These are phyloP conservation scores for Phytopythium oedochilum DNA, from an alignment of 352 stramenopile genomes.

Conservation along the genomic window DNA sequence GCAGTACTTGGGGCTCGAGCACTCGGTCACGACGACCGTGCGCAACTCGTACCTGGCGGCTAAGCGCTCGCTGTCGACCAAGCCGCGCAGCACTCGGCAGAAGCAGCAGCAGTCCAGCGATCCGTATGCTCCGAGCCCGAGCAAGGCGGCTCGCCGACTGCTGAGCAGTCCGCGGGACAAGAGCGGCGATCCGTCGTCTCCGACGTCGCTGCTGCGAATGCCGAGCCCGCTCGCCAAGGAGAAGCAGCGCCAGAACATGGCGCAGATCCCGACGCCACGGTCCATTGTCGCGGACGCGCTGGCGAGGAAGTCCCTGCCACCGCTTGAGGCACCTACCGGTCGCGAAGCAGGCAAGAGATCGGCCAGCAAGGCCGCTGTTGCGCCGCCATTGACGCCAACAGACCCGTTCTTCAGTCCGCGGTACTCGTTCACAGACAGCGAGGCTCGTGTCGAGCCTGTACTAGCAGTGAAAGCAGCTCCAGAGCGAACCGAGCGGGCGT, in stretches of 20 bases:
- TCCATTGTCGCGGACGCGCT: constrained; percentile 55
- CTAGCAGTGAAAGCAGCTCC: neutral
- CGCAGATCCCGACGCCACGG: constrained; percentile 31
- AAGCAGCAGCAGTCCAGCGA: neutral
- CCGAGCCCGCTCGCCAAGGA: constrained; percentile 45
- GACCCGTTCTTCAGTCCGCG: constrained; percentile 69
- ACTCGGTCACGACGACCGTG: constrained; percentile 87
- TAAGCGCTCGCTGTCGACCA: constrained; percentile 51
- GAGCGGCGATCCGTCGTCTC: neutral
- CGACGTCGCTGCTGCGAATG: constrained; percentile 22
- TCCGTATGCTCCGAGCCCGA: constrained; percentile 10
- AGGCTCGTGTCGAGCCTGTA: constrained; percentile 6
- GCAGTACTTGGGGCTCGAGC: constrained; percentile 82
- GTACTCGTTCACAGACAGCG: constrained; percentile 40
- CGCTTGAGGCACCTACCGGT: constrained; percentile 34
- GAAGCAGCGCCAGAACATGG: constrained; percentile 21
- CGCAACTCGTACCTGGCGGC: constrained; percentile 88
- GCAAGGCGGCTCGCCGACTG: constrained; percentile 22
- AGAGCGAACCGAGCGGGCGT: neutral
- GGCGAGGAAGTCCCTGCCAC: constrained; percentile 25
- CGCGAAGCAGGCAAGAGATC: constrained; percentile 8
- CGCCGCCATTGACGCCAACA: constrained; percentile 24
- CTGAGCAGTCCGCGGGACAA: constrained; percentile 27
- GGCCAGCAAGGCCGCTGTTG: constrained; percentile 6
- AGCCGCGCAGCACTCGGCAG: constrained; percentile 8